Evolutionary conservation across 225 moss, liverwort and hornwort species (phyloP).

Genomic region (Pleurozium schreberi): DNA sequence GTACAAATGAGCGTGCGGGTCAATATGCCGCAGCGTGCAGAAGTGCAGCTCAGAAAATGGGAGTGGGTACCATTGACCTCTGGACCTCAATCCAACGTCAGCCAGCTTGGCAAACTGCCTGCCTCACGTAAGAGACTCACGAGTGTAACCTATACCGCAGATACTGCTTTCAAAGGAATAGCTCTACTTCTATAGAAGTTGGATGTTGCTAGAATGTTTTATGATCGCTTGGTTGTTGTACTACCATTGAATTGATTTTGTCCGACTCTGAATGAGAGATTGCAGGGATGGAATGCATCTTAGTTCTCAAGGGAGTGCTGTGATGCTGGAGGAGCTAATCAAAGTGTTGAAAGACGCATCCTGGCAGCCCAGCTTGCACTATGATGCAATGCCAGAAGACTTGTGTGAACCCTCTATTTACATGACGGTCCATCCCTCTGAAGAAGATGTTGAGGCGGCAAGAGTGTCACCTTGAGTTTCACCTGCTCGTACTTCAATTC

Average conservation of each 20-base stretch:
- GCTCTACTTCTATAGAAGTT: not conserved
- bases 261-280: not conserved
- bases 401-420: slow-evolving; percentile 13
- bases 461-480: slow-evolving; percentile 1
- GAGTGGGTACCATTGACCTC: slow-evolving; percentile 54
- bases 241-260: not conserved
- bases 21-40: slow-evolving; percentile 75
- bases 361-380: slow-evolving; percentile 56
- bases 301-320: slow-evolving; percentile 54
- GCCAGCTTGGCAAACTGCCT: slow-evolving; percentile 53
- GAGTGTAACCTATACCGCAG: not conserved
- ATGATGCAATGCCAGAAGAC: slow-evolving; percentile 39
- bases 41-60: slow-evolving; percentile 58
- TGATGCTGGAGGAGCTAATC: slow-evolving; percentile 54
- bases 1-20: slow-evolving; percentile 61
- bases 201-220: not conserved
- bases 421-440: slow-evolving; percentile 35
- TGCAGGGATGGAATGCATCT: slow-evolving; percentile 97
- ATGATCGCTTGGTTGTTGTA: not conserved
- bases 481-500: not conserved
- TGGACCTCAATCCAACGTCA: slow-evolving; percentile 73
- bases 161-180: not conserved
- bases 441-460: slow-evolving; percentile 20
- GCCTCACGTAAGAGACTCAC: slow-evolving; percentile 50
- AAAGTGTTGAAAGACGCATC: slow-evolving; percentile 30